These are phyloP conservation scores for Aspergillus tamarii DNA, from an alignment of 2,329 filamentous ascomycete genomes.

Conservation along the genomic window DNA sequence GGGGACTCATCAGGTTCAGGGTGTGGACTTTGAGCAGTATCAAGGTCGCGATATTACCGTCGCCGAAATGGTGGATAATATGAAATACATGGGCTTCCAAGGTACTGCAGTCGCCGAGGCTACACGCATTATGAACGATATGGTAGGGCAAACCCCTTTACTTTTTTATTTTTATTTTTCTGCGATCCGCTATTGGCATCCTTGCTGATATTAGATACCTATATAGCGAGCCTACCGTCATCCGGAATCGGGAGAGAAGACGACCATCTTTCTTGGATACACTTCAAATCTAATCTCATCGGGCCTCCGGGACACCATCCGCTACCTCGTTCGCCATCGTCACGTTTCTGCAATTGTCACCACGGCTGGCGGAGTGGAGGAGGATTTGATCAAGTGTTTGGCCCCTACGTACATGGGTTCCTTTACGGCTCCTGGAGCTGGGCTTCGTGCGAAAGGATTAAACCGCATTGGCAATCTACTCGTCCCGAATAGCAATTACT, in stretches of 20 bases:
- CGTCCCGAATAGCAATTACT: slow-evolving; percentile 97
- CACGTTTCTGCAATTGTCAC: slow-evolving; percentile 94
- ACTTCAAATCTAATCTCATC: slow-evolving; percentile 98
- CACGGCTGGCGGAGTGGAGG: slow-evolving; percentile 91
- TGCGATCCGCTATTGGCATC: background rate
- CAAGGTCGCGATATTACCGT: slow-evolving; percentile 75
- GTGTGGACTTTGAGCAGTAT: slow-evolving; percentile 87
- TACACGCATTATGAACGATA: slow-evolving; percentile 88
- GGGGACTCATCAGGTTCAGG: slow-evolving; percentile 78
- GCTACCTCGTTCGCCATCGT: slow-evolving; percentile 89
- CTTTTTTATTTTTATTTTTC: background rate
- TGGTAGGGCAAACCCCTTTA: slow-evolving; percentile 63
- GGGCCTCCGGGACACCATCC: slow-evolving; percentile 84
- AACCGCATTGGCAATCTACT: slow-evolving; percentile 96
- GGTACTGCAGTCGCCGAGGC: slow-evolving; percentile 82
- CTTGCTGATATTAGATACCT: slow-evolving; percentile 5
- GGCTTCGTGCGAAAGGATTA: slow-evolving; percentile 79
- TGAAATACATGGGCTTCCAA: slow-evolving; percentile 86
- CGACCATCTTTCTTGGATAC: slow-evolving; percentile 96
- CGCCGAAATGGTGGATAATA: slow-evolving; percentile 78
- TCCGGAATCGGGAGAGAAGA: slow-evolving; percentile 74
- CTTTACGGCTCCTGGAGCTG: slow-evolving; percentile 76
- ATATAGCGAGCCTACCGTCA: slow-evolving; percentile 75
- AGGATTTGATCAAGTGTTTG: slow-evolving; percentile 98
- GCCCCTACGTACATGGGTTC: slow-evolving; percentile 90